Percentiles rank a stretch among this genome's conserved stretches.
Conservation (phyloP, 352 stramenopile species). For the Phytophthora macrochlamydospora region DNA sequence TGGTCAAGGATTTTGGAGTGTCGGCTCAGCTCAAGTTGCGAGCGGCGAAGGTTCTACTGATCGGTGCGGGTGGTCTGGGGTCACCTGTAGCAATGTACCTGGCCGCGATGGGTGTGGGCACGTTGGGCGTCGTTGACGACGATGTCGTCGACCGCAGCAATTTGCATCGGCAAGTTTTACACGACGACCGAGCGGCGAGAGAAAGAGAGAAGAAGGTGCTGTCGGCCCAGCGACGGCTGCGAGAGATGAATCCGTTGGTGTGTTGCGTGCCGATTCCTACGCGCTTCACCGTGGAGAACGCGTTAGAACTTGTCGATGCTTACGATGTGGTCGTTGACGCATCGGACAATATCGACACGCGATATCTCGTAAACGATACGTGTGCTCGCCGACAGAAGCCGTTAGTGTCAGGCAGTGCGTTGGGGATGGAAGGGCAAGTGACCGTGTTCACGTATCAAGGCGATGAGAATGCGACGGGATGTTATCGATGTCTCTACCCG, state of each 20-base stretch:
- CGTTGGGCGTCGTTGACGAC: slow-evolving; percentile 94
- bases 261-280: slow-evolving; percentile 44
- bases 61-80: slow-evolving; percentile 96
- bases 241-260: slow-evolving; percentile 86
- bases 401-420: slow-evolving; percentile 94
- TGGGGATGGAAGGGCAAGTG: slow-evolving; percentile 96
- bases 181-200: slow-evolving; percentile 82
- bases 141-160: slow-evolving; percentile 97
- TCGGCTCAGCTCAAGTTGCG: slow-evolving; percentile 87
- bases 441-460: slow-evolving; percentile 93
- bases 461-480: slow-evolving; percentile 52
- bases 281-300: slow-evolving; percentile 83
- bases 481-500: slow-evolving; percentile 98
- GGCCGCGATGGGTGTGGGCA: slow-evolving; percentile 92
- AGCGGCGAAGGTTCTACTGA: slow-evolving; percentile 83
- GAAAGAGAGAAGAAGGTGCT: slow-evolving; percentile 87
- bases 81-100: slow-evolving; percentile 96
- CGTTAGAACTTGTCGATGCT: slow-evolving; percentile 64
- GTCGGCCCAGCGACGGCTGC: slow-evolving; percentile 71
- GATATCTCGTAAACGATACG: slow-evolving; percentile 96
- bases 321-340: slow-evolving; percentile 95
- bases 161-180: slow-evolving; percentile 96
- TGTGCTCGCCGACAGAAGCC: slow-evolving; percentile 87
- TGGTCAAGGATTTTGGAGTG: slow-evolving; percentile 92
- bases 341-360: slow-evolving; percentile 95